Base-by-base conservation (phyloP, 495 filamentous ascomycete genomes). In the Trichocladium antarcticum region DNA sequence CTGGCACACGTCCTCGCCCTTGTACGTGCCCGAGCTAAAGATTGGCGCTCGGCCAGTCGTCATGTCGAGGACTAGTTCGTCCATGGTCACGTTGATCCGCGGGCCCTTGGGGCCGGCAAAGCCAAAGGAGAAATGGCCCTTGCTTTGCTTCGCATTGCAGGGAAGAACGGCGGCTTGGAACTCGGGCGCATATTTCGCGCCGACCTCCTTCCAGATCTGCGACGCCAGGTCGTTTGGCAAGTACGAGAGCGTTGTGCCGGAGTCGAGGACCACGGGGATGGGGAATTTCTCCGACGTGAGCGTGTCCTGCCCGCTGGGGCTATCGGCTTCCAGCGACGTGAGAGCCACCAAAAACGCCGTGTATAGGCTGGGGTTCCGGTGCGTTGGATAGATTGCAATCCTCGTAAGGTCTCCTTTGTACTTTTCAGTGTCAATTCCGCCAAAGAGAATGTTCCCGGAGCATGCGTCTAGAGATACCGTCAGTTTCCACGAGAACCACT, bases 381-480 rank as follows among this genome's bases (percentile, higher is more conserved):
- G 45, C 4, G 67, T 72, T 37, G 72, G 73, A 24, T 72, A 65
- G 35, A 79, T 60, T 17, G 82, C 61, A 47, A 98, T 78, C 2
- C 81, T 84, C 22, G 79, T 70, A 2, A 98, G 76, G 2, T 78
- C 58, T 20, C 89, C 92, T 14, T 67, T 66, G 59, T 84, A 98
- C 63, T 95, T 96, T 20, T 75, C 77, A 0, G 84, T 89, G 60
- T 98, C 84, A 44, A 98, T 85, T 17, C 93, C 92, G 19, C 92
- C 92, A 53, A 98, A 98, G 6, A 97, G 54, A 36, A 74, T 73
- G 48, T 43, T 70, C 28, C 72, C 72, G 10, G 59, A 64, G 53
- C 61, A 70, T 3, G 71, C 58, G 38, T 68, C 66, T 67, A 9
- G 7, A 3, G 31, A 32, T 32, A 10, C 3, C 12, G 11, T 32